Conservation (phyloP, 2,329 filamentous ascomycete genomes). For the Beauveria sp. region DNA sequence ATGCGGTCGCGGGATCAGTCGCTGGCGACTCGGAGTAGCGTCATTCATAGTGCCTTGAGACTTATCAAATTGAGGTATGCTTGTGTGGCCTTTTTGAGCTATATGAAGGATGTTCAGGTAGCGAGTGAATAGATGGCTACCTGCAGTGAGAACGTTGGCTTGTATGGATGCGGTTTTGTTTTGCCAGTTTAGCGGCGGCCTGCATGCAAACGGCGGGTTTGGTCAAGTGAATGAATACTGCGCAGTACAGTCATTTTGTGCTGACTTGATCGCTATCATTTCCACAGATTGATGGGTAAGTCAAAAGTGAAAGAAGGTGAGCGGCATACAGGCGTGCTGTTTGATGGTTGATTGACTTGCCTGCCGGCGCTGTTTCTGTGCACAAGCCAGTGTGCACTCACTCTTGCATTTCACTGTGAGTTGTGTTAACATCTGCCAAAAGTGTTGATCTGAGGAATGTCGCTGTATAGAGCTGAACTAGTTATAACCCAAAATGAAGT, state of each 20-base stretch:
- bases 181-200: not conserved
- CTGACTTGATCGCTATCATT: not conserved
- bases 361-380: not conserved
- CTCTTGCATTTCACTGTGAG: not conserved
- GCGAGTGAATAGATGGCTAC: not conserved
- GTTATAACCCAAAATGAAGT: not conserved
- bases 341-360: not conserved
- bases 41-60: not conserved
- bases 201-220: not conserved
- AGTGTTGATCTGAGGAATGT: not conserved
- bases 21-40: not conserved
- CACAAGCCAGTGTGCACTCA: not conserved
- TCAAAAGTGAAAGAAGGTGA: slow-evolving; percentile 1
- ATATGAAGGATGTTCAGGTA: too few relatives aligned
- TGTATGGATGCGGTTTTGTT: not conserved
- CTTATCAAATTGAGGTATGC: too few relatives aligned
- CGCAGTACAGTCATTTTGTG: not conserved
- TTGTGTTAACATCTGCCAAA: not conserved
- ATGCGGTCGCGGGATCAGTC: not conserved
- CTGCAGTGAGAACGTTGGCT: not conserved
- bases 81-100: not conserved
- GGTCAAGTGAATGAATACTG: not conserved
- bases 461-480: slow-evolving; percentile 1
- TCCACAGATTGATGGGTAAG: slow-evolving; percentile 14
- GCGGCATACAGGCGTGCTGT: not conserved